Evolutionary conservation across 2,329 filamentous ascomycete species (phyloP).

Genomic region (Tolypocladium cylindrosporum): DNA sequence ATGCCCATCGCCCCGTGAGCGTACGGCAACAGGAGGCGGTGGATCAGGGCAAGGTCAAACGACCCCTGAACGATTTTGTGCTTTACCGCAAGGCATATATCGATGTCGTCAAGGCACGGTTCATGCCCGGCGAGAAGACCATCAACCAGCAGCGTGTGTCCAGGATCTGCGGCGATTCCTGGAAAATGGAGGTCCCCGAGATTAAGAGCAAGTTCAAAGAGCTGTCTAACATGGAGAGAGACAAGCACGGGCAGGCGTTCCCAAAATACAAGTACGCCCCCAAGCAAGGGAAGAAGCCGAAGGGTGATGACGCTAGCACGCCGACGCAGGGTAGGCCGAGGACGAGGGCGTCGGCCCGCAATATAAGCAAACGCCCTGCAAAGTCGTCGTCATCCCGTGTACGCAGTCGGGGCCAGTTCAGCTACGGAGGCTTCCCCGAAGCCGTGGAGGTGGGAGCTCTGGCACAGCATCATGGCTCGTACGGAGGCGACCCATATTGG

Average conservation of each 20-base stretch:
- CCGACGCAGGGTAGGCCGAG: background rate
- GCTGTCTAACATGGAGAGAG: conserved; percentile 69
- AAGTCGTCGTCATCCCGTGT: background rate
- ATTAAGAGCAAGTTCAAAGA: conserved; percentile 67
- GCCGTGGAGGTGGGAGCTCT: background rate
- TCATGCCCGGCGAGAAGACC: conserved; percentile 31
- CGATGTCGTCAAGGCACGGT: background rate
- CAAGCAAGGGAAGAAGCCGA: conserved; percentile 47
- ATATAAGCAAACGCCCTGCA: background rate
- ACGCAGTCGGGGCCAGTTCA: background rate
- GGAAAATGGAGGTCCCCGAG: conserved; percentile 65
- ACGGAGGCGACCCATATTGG: background rate
- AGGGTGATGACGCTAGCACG: background rate
- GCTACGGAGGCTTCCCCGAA: background rate
- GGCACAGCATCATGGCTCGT: background rate
- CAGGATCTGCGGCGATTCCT: conserved; percentile 74
- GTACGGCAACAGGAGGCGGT: conserved; percentile 54
- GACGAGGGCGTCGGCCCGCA: background rate
- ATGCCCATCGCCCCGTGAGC: conserved; percentile 63
- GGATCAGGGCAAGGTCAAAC: conserved; percentile 69
- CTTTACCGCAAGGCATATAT: conserved; percentile 81
- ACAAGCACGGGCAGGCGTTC: conserved; percentile 76
- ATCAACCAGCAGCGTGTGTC: conserved; percentile 95
- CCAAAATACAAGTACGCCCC: conserved; percentile 93
- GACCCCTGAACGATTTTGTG: conserved; percentile 98